Evolutionary conservation across 2,329 filamentous ascomycete species (phyloP).

Genomic region (Microdochium paspali): DNA sequence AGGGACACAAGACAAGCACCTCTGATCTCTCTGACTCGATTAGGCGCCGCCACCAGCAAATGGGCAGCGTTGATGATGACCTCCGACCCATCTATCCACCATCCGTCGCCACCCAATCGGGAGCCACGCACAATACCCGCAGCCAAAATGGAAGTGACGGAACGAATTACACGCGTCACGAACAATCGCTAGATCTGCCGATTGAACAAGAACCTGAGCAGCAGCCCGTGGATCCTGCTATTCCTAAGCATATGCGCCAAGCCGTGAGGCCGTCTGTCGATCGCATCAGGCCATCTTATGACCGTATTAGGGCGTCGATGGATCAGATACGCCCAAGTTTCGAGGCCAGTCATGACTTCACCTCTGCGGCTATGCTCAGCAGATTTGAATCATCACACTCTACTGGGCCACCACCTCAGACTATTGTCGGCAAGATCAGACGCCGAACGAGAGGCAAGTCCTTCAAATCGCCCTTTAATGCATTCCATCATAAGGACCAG

Average conservation of each 20-base stretch:
- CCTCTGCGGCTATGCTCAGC: slow-evolving; percentile 75
- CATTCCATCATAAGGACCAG: not conserved
- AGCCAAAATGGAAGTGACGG: slow-evolving; percentile 91
- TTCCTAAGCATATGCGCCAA: not conserved
- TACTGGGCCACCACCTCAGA: slow-evolving; percentile 4
- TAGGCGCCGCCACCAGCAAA: slow-evolving; percentile 45
- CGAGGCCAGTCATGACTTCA: slow-evolving; percentile 84
- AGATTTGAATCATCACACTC: slow-evolving; percentile 70
- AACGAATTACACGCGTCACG: slow-evolving; percentile 73
- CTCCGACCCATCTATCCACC: slow-evolving; percentile 88
- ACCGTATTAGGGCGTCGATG: slow-evolving; percentile 78
- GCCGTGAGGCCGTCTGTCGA: slow-evolving; percentile 49
- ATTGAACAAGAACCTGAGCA: slow-evolving; percentile 8
- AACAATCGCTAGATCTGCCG: slow-evolving; percentile 47
- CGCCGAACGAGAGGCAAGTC: slow-evolving; percentile 23
- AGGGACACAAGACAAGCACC: slow-evolving; percentile 24
- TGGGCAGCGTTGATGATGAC: slow-evolving; percentile 71
- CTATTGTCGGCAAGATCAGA: slow-evolving; percentile 20
- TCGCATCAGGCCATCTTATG: slow-evolving; percentile 72
- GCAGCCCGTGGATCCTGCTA: slow-evolving; percentile 10
- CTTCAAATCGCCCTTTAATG: slow-evolving; percentile 15
- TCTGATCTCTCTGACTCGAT: slow-evolving; percentile 6
- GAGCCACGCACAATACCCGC: slow-evolving; percentile 61
- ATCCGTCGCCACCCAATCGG: slow-evolving; percentile 66
- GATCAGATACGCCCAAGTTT: slow-evolving; percentile 77